Percentiles rank a stretch among this genome's conserved stretches.
These are phyloP conservation scores for Deuterostichococcus epilithicus DNA, from an alignment of 139 green algal genomes.

Conservation along the genomic window DNA sequence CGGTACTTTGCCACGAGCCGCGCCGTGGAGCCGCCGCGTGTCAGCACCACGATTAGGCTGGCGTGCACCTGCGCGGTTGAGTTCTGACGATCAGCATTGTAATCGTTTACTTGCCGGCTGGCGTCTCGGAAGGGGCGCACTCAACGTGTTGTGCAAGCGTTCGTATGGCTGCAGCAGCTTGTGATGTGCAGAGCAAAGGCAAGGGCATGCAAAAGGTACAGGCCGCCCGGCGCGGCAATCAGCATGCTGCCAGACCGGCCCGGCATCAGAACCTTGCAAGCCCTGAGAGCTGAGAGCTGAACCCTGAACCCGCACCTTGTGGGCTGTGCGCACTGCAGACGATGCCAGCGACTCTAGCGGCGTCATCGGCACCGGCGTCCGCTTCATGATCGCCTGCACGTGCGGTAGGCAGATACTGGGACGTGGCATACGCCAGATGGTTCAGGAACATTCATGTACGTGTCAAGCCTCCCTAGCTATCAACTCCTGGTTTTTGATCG, in stretches of 20 bases:
- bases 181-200: not conserved
- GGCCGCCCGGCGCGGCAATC: too few species aligned
- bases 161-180: too few species aligned
- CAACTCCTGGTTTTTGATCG: not conserved
- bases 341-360: constrained; percentile 93
- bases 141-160: too few species aligned
- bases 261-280: not conserved
- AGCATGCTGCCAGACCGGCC: not conserved
- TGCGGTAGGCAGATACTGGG: too few species aligned
- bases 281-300: not conserved
- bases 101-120: too few species aligned
- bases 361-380: constrained; percentile 85
- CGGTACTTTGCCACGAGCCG: constrained; percentile 93
- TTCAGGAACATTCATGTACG: too few species aligned
- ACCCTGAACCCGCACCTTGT: constrained; percentile 67
- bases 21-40: constrained; percentile 80
- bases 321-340: constrained; percentile 89
- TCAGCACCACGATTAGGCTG: constrained; percentile 87
- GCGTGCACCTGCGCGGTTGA: constrained; percentile 70
- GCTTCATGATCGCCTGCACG: constrained; percentile 73
- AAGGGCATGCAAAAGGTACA: too few species aligned
- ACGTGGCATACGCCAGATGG: too few species aligned
- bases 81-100: not conserved
- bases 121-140: too few species aligned
- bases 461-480: not conserved